These are phyloP conservation scores for Candida suzukii DNA, from an alignment of 805 yeast genomes.

Conservation along the genomic window DNA sequence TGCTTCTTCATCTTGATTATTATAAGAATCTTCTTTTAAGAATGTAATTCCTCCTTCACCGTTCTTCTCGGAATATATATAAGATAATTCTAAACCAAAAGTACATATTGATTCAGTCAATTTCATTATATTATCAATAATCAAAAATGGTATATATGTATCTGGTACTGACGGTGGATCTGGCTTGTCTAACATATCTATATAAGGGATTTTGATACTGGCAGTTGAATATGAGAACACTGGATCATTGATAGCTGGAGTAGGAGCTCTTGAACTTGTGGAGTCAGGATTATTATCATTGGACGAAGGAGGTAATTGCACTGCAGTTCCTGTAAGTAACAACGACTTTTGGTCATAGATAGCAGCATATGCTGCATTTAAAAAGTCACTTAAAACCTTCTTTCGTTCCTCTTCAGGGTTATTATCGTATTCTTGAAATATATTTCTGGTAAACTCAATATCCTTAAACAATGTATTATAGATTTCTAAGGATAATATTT, in stretches of 20 bases:
- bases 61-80: slow-evolving; percentile 2
- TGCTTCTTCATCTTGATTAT: slow-evolving; percentile 5
- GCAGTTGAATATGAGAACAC: neutral
- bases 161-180: slow-evolving; percentile 68
- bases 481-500: slow-evolving; percentile 65
- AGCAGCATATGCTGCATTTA: slow-evolving; percentile 34
- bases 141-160: slow-evolving; percentile 54
- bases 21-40: slow-evolving; percentile 14
- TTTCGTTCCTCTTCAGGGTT: slow-evolving; percentile 43
- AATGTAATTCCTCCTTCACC: slow-evolving; percentile 11
- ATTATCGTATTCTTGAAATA: slow-evolving; percentile 60
- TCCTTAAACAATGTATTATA: slow-evolving; percentile 56
- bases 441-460: slow-evolving; percentile 38
- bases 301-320: slow-evolving; percentile 20
- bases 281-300: neutral
- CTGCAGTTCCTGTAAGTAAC: slow-evolving; percentile 27
- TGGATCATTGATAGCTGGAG: no score
- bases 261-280: neutral
- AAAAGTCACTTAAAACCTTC: slow-evolving; percentile 50
- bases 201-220: slow-evolving; percentile 41
- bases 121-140: slow-evolving; percentile 43
- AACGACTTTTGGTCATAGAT: slow-evolving; percentile 24
- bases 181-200: slow-evolving; percentile 74
- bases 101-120: slow-evolving; percentile 66
- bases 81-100: slow-evolving; percentile 37